phyloP scores from a whole-genome alignment of 768 basidiomycete species.

The Rhizopogon rudus region DNA sequence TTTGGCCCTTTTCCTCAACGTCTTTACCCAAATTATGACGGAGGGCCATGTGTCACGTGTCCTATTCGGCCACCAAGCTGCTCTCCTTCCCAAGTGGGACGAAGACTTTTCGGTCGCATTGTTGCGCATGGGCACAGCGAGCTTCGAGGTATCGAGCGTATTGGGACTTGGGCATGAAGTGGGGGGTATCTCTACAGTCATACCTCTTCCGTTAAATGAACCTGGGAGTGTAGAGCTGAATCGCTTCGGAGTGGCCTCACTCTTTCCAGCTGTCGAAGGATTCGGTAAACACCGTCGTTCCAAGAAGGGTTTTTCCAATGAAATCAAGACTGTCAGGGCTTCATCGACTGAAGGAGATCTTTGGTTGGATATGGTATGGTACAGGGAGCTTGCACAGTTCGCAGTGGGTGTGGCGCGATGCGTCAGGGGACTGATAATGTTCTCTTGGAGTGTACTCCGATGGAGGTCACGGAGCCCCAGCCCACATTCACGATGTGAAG shows the following conservation, averaged over 20 bases:
- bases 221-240: constrained; percentile 35
- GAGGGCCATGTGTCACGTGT: constrained; percentile 55
- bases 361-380: constrained; percentile 37
- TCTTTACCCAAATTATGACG: constrained; percentile 59
- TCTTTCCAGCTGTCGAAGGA: constrained; percentile 25
- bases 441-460: constrained; percentile 14
- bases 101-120: constrained; percentile 73
- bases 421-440: constrained; percentile 15
- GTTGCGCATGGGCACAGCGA: constrained; percentile 68
- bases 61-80: constrained; percentile 45
- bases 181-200: constrained; percentile 38
- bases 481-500: neutral
- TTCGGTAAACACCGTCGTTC: constrained; percentile 17
- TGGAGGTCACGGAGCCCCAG: constrained; percentile 10
- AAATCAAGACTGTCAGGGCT: constrained; percentile 40
- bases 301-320: constrained; percentile 43
- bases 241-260: constrained; percentile 36
- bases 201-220: constrained; percentile 10
- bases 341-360: constrained; percentile 30
- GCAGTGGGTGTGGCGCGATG: constrained; percentile 22
- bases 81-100: constrained; percentile 48
- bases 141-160: constrained; percentile 68
- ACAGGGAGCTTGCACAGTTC: constrained; percentile 33
- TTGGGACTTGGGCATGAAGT: constrained; percentile 75
- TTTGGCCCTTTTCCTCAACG: constrained; percentile 57